Evolutionary conservation across 1,284 basidiomycete species (phyloP).

Genomic region (Trichosporon asahii): DNA sequence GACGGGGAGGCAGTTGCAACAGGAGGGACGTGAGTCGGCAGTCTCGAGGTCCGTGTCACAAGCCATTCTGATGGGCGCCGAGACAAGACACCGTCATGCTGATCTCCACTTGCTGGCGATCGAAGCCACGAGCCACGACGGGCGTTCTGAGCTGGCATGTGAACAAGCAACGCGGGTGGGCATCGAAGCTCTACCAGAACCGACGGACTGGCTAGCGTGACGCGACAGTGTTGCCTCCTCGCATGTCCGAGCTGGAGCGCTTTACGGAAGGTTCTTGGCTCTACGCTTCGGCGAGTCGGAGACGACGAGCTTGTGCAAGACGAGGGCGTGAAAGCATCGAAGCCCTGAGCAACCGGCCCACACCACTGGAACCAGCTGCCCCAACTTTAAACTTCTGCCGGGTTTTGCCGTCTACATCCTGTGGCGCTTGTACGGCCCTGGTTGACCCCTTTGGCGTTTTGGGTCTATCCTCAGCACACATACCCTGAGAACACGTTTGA

Average conservation of each 20-base stretch:
- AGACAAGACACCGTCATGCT: background rate
- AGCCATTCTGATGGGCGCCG: background rate
- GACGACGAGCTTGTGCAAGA: background rate
- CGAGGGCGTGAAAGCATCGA: background rate
- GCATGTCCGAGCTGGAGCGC: background rate
- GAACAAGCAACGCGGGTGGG: background rate
- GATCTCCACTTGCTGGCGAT: background rate
- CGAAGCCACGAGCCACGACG: background rate
- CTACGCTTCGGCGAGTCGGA: background rate
- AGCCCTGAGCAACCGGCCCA: background rate
- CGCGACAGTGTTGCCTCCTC: background rate
- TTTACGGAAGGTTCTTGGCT: background rate
- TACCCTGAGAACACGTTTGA: background rate
- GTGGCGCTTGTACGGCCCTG: background rate
- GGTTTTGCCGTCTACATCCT: background rate
- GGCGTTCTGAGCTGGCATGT: background rate
- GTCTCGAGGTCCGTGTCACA: background rate
- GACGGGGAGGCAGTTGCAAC: no score
- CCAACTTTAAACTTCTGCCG: background rate
- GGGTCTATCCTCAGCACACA: background rate
- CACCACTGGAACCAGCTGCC: background rate
- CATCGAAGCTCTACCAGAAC: background rate
- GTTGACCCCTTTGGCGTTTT: background rate
- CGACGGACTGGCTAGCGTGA: background rate
- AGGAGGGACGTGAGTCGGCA: background rate